Conservation (phyloP, 441 rosid genomes). For the Populus tomentosa region DNA sequence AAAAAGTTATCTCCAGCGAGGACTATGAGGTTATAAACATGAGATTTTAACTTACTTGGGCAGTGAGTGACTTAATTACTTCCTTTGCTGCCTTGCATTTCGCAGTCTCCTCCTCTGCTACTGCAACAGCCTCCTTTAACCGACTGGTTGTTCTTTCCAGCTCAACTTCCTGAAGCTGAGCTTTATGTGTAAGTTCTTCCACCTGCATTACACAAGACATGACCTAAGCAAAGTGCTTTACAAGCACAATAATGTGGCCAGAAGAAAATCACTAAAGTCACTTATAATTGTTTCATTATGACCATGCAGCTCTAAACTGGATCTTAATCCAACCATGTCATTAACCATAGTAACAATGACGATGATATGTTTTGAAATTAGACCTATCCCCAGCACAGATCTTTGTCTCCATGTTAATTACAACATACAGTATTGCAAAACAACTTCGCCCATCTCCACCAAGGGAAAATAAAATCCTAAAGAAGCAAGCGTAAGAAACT, state of each 20-base stretch:
- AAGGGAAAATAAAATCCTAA: not conserved
- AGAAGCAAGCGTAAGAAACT: not conserved
- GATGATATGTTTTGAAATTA: not conserved
- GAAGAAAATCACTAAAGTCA: not conserved
- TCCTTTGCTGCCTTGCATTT: constrained; percentile 98
- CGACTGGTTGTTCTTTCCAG: constrained; percentile 84
- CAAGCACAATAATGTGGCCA: not conserved
- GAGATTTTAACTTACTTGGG: constrained; percentile 58
- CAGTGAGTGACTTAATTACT: constrained; percentile 95
- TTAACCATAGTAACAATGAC: not conserved
- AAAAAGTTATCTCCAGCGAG: not conserved
- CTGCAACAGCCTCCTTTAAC: constrained; percentile 77
- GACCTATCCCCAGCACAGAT: not conserved
- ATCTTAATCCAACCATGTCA: not conserved
- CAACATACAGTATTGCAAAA: not conserved
- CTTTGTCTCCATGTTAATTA: not conserved
- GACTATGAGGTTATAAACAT: not conserved
- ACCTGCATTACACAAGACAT: constrained; percentile 44
- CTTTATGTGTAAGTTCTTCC: constrained; percentile 76
- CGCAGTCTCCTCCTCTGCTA: constrained; percentile 79
- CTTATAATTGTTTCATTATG: not conserved
- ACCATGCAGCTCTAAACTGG: not conserved
- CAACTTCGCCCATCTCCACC: not conserved
- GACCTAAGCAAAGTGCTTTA: not conserved
- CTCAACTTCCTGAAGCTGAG: constrained; percentile 83